Base-by-base conservation (phyloP, 2,329 filamentous ascomycete genomes). In the Fonsecaea monophora region DNA sequence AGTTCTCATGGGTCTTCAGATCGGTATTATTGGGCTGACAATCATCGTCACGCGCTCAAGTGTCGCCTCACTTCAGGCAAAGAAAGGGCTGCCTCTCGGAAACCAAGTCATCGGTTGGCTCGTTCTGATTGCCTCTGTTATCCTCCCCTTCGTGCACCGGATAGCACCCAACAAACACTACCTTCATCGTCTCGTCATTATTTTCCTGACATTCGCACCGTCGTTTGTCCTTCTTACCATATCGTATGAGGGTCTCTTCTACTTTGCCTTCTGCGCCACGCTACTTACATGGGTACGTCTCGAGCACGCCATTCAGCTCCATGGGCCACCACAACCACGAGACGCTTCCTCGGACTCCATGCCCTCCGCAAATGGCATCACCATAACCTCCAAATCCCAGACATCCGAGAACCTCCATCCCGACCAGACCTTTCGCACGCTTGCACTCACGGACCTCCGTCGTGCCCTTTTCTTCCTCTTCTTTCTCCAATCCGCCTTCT, bases 231-330 rank as follows among this genome's bases (percentile, higher is more conserved):
- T 99, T 74, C 87, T 99, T 59, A 96, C 94, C 7, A 97, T 98
- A 73, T 97, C 94, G 0, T 99, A 96, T 80, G 95, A 99, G 78
- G 94, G 94, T 0, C 84, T 99, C 1, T 99, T 99, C 78, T 99
- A 98, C 79, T 87, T 97, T 67, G 88, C 90, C 10, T 99, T 97
- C 79, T 93, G 89, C 75, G 82, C 90, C 62, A 91, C 90, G 25
- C 82, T 99, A 4, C 84, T 97, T 60, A 89, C 89, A 63, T 99
- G 95, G 95, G 92, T 97, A 38, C 88, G 89, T n/a, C 84, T 99
- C 1, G 95, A 99, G 78, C 91, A 96, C 76, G 88, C 87, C 63
- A 86, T 94, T 57, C 64, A 69, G 25, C 13, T 70, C 15, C 65
- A 68, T 35, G 64, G 74, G 72, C 66, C 75, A 69, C 63, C 68